Percentiles rank a stretch among this genome's conserved stretches.
Evolutionary conservation across 1,139 yeast species (phyloP).

Genomic region (Candida tropicalis): DNA sequence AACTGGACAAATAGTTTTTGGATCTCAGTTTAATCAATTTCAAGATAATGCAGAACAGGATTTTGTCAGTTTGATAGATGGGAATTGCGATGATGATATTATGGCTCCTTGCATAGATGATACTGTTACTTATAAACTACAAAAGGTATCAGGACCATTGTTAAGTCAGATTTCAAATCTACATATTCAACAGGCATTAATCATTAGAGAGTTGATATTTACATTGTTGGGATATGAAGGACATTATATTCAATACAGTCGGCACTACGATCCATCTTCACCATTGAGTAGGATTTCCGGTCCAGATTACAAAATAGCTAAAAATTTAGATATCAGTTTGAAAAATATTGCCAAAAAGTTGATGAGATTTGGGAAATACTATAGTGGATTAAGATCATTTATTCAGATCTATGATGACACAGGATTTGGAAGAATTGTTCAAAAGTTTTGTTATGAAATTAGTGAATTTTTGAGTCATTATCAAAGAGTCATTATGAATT

Average conservation of each 20-base stretch:
- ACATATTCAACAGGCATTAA: conserved; percentile 67
- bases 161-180: conserved; percentile 45
- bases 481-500: conserved; percentile 49
- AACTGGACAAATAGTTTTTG: neutral
- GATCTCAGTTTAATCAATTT: neutral
- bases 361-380: conserved; percentile 64
- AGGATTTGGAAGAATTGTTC: conserved; percentile 71
- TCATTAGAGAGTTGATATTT: conserved; percentile 69
- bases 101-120: conserved; percentile 10
- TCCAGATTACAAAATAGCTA: conserved; percentile 75
- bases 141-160: conserved; percentile 41
- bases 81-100: conserved; percentile 3
- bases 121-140: conserved; percentile 1
- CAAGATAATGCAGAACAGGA: conserved; percentile 4
- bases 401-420: conserved; percentile 56
- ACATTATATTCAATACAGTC: conserved; percentile 68
- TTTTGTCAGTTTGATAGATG: conserved; percentile 9
- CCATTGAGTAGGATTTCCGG: conserved; percentile 51
- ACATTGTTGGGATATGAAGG: conserved; percentile 83
- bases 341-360: conserved; percentile 71
- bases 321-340: conserved; percentile 71
- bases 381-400: conserved; percentile 56
- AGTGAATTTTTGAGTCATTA: conserved; percentile 49
- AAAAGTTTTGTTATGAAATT: conserved; percentile 67
- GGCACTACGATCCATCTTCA: conserved; percentile 52